These are phyloP conservation scores for Citrullus amarus DNA, from an alignment of 306 rosid species.

Conservation along the genomic window DNA sequence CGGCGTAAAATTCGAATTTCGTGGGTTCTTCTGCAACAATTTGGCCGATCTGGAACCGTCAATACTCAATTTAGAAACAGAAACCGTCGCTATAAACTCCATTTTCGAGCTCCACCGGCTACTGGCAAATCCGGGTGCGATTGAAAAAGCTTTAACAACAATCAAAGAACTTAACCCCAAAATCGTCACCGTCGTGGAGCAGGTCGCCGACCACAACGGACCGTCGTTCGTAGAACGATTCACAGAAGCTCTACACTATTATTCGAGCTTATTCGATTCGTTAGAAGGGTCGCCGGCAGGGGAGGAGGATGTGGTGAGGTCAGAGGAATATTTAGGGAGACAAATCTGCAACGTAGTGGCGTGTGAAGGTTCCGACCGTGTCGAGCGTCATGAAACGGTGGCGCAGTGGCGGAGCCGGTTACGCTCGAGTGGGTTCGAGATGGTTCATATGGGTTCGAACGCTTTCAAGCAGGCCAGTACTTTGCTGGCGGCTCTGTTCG, in stretches of 20 bases:
- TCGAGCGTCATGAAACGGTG: constrained; percentile 69
- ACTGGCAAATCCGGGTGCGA: constrained; percentile 43
- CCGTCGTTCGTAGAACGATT: constrained; percentile 62
- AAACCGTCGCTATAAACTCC: constrained; percentile 60
- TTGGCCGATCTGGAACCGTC: constrained; percentile 64
- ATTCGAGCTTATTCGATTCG: constrained; percentile 69
- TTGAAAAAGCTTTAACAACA: constrained; percentile 37
- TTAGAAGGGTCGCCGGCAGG: constrained; percentile 45
- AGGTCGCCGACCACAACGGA: constrained; percentile 69
- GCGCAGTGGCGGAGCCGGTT: constrained; percentile 54
- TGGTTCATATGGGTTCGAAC: constrained; percentile 67
- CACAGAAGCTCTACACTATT: constrained; percentile 66
- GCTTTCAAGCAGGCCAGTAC: constrained; percentile 76
- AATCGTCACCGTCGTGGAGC: constrained; percentile 59
- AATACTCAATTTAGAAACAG: constrained; percentile 42
- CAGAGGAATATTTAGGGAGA: constrained; percentile 57
- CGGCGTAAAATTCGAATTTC: constrained; percentile 62
- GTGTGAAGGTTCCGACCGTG: constrained; percentile 57
- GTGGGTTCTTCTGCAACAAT: constrained; percentile 45
- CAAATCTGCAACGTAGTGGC: constrained; percentile 84
- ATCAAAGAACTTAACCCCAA: constrained; percentile 47
- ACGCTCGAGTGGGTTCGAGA: constrained; percentile 51
- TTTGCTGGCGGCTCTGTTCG: constrained; percentile 48
- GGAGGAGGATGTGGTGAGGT: constrained; percentile 48
- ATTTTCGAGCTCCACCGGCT: constrained; percentile 63